Evolutionary conservation across 2,329 filamentous ascomycete genomes (phyloP), one percentile per base, ranked within the genome.

Genomic region (Aspergillus ruber): DNA sequence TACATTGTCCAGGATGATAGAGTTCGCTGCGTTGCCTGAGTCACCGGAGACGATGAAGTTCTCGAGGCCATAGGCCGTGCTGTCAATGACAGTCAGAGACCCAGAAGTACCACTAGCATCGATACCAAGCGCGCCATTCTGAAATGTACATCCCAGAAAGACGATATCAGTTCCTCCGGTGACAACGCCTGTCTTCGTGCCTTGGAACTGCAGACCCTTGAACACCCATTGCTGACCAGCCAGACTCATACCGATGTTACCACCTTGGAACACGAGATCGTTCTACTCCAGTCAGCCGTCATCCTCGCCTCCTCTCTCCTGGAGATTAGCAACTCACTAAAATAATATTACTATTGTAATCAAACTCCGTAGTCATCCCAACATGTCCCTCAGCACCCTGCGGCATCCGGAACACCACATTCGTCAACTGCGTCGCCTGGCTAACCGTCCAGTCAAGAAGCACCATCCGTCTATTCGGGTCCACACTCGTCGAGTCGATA

Each of bases 121-220:
- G n/a, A 65, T 56, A n/a, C 59, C 59, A 21, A 58, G 40, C 4
- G 51, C 33, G 29, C 58, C 56, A 7, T 52, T 52, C 36, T 61
- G 49, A 20, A 64, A 63, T 8, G 29, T 49, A 29, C 56, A 59
- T 4, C 52, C 60, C 8, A 63, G 27, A 39, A 63, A 54, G 6
- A 61, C 52, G 9, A 61, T 60, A 20, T 58, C 54, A 3, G 59
- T 60, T 8, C 57, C 62, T 1, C 60, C 74, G 41, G 77, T 72
- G 1, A 70, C 69, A 27, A 84, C 71, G 0, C 68, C 62, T 2
- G 72, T 74, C 2, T 75, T 77, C 58, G 82, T 85, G 56, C 83
- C 83, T 49, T 72, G 78, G 66, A 83, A 85, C 57, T 70, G 77
- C 32, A 72, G 62, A 1, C 69, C 63, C 61, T 80, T 81, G 50